Percentiles rank a stretch among this genome's conserved stretches.
phyloP scores from a whole-genome alignment of 2,329 filamentous ascomycete species.

The Pseudocercospora fuligena region DNA sequence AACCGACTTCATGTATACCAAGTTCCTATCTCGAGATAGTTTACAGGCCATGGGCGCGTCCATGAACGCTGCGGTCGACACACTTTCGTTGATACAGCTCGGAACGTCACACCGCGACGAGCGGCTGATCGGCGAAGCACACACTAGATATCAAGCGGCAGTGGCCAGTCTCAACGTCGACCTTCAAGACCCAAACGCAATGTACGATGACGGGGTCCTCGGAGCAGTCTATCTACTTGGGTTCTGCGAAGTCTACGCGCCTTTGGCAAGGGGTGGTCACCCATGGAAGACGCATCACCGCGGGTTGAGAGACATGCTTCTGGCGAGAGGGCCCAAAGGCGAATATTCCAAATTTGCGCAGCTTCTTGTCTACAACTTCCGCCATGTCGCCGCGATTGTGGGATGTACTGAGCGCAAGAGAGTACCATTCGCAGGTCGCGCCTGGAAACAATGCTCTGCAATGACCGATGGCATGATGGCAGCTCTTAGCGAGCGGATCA shows the following conservation, averaged over 20 bases:
- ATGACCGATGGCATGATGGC: conserved; percentile 14
- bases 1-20: conserved; percentile 20
- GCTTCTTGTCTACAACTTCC: conserved; percentile 15
- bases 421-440: conserved; percentile 10
- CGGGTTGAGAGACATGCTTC: conserved; percentile 13
- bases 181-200: conserved; percentile 11
- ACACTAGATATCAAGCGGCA: conserved; percentile 12
- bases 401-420: conserved; percentile 6
- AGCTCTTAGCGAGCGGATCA: conserved; percentile 14
- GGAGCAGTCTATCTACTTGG: conserved; percentile 16
- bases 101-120: conserved; percentile 13
- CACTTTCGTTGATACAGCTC: conserved; percentile 12
- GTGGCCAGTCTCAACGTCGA: conserved; percentile 15
- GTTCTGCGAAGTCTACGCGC: conserved; percentile 12
- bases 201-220: conserved; percentile 16
- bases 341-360: conserved; percentile 17
- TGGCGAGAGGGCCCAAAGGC: conserved; percentile 8
- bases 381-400: conserved; percentile 10
- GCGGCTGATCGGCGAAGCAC: conserved; percentile 13
- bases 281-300: conserved; percentile 12
- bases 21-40: conserved; percentile 15
- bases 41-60: conserved; percentile 7
- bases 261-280: conserved; percentile 1
- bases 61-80: conserved; percentile 13
- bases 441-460: conserved; percentile 13